Conservation (phyloP, 2,329 filamentous ascomycete genomes). For the Dichotomopilus funicola region DNA sequence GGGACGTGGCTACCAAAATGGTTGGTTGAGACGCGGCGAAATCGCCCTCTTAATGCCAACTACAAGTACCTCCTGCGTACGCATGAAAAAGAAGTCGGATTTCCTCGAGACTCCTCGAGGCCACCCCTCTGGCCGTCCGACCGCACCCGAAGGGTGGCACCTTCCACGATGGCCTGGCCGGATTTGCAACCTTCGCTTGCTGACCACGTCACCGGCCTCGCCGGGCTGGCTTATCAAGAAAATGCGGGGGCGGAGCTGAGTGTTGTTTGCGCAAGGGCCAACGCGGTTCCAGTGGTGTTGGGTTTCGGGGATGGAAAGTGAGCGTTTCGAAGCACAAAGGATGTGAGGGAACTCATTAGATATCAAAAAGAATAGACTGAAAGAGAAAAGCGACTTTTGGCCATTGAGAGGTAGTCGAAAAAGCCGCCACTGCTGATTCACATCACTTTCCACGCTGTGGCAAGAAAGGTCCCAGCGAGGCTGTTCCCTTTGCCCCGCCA, state of each 20-base stretch:
- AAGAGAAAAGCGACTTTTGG: too few relatives aligned
- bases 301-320: too few relatives aligned
- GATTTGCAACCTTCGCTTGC: constrained; percentile 3
- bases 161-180: neutral
- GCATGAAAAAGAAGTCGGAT: too few relatives aligned
- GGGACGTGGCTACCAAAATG: too few relatives aligned
- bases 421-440: constrained; percentile 6
- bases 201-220: constrained; percentile 14
- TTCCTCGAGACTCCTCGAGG: too few relatives aligned
- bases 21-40: too few relatives aligned
- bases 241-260: constrained; percentile 14
- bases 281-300: neutral
- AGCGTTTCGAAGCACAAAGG: too few relatives aligned
- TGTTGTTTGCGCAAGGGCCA: neutral
- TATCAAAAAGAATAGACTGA: too few relatives aligned
- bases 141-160: neutral
- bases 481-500: constrained; percentile 12
- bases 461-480: constrained; percentile 9
- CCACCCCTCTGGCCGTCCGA: neutral
- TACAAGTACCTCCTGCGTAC: too few relatives aligned
- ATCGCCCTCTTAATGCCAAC: too few relatives aligned
- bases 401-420: too few relatives aligned
- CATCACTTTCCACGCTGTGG: constrained; percentile 5
- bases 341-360: too few relatives aligned
- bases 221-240: constrained; percentile 10